phyloP scores from a whole-genome alignment of 2,329 filamentous ascomycete genomes.

The Penicillium sp. region DNA sequence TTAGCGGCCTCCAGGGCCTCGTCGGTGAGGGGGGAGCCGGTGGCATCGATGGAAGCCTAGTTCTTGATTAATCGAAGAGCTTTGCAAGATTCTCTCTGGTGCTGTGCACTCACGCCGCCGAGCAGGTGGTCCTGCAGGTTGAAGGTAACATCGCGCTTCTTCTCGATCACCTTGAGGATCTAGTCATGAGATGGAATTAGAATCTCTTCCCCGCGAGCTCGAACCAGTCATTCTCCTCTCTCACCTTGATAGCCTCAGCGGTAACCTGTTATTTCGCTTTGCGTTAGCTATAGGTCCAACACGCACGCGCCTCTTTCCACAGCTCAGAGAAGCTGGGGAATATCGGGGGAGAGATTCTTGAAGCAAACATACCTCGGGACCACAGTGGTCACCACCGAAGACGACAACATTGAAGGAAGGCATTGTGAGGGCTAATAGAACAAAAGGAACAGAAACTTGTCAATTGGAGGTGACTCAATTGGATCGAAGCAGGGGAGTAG shows the following conservation, averaged over 20 bases:
- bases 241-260: slow-evolving; percentile 82
- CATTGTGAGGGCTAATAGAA: slow-evolving; percentile 56
- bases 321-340: slow-evolving; percentile 11
- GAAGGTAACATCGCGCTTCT: slow-evolving; percentile 75
- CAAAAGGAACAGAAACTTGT: slow-evolving; percentile 13
- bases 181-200: slow-evolving; percentile 45
- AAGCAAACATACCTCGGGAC: slow-evolving; percentile 72
- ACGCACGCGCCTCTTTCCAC: slow-evolving; percentile 12
- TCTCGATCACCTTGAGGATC: slow-evolving; percentile 81
- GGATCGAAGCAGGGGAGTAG: slow-evolving; percentile 17
- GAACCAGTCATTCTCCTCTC: background rate
- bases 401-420: slow-evolving; percentile 78
- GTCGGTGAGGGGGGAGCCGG: slow-evolving; percentile 79
- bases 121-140: slow-evolving; percentile 89
- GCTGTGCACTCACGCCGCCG: slow-evolving; percentile 75
- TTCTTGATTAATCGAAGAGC: slow-evolving; percentile 14
- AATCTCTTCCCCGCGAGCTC: background rate
- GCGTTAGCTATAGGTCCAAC: slow-evolving; percentile 20
- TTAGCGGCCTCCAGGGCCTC: slow-evolving; percentile 83
- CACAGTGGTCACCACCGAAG: slow-evolving; percentile 82
- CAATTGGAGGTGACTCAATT: slow-evolving; percentile 27
- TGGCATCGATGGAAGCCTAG: slow-evolving; percentile 85
- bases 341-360: background rate
- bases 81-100: background rate
- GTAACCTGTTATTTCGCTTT: slow-evolving; percentile 65